Conservation (phyloP, 805 yeast genomes). For the Hanseniaspora lindneri region DNA sequence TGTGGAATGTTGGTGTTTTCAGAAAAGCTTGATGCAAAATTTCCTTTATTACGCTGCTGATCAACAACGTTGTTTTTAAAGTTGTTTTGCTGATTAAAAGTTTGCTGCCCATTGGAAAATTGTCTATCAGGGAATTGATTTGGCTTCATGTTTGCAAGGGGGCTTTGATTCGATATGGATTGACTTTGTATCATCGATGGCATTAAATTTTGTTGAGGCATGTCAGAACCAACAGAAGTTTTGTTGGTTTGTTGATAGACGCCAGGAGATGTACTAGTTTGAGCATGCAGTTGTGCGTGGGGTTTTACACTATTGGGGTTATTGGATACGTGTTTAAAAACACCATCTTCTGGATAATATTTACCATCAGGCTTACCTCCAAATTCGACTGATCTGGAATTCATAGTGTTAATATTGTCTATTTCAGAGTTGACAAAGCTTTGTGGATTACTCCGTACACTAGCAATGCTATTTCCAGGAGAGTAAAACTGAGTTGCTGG, state of each 20-base stretch:
- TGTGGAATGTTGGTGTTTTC: not conserved
- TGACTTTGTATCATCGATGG: not conserved
- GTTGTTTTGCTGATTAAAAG: not conserved
- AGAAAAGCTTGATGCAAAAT: not conserved
- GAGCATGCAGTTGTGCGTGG: too few relatives aligned
- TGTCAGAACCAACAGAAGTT: too few relatives aligned
- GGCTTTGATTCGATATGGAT: not conserved
- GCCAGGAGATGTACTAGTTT: too few relatives aligned
- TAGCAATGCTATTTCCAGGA: not conserved
- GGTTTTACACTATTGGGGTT: not conserved
- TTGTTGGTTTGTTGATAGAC: too few relatives aligned
- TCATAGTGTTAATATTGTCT: not conserved
- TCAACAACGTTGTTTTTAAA: not conserved
- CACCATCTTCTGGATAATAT: constrained; percentile 10
- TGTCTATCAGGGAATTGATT: not conserved
- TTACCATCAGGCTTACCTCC: not conserved
- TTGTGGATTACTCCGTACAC: too few relatives aligned
- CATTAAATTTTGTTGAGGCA: too few relatives aligned
- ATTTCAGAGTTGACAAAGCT: too few relatives aligned
- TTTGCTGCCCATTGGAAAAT: not conserved
- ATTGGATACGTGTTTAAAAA: not conserved
- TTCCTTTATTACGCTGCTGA: not conserved
- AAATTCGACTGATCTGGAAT: not conserved
- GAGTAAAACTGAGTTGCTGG: not conserved
- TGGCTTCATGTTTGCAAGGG: not conserved